phyloP scores from a whole-genome alignment of 73 alveolate genomes.

The Paramecium octaurelia region DNA sequence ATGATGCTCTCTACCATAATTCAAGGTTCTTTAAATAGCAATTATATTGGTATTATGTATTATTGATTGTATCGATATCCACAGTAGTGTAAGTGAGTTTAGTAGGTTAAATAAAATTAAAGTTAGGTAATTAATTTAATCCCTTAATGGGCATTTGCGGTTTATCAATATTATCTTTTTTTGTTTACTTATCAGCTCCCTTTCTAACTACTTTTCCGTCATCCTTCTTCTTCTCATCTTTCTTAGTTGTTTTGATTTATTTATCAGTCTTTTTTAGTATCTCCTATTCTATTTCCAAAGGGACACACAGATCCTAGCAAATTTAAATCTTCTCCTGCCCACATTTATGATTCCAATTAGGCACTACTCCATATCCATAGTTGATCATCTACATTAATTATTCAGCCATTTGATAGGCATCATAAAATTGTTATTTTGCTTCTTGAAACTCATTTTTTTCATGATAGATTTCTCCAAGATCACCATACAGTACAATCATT shows the following conservation, averaged over 20 bases:
- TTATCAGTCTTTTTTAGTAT: constrained; percentile 46
- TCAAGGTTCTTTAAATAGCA: constrained; percentile 46
- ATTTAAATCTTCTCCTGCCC: background rate
- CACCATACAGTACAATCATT: background rate
- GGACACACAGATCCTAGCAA: constrained; percentile 19
- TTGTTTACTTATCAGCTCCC: constrained; percentile 51
- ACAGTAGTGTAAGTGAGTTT: constrained; percentile 48
- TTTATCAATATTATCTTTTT: constrained; percentile 30
- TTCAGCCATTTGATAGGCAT: constrained; percentile 1
- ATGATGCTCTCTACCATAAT: constrained; percentile 52
- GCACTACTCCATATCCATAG: constrained; percentile 28
- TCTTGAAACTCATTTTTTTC: background rate
- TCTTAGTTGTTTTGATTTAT: constrained; percentile 26
- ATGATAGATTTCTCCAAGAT: background rate
- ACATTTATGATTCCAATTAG: constrained; percentile 26
- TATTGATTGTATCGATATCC: constrained; percentile 44
- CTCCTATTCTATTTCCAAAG: constrained; percentile 49
- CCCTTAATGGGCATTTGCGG: background rate
- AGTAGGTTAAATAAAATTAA: constrained; percentile 16
- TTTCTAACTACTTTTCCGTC: constrained; percentile 53
- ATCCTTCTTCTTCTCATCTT: constrained; percentile 54
- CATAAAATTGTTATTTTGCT: constrained; percentile 7
- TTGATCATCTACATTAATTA: background rate
- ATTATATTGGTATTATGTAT: constrained; percentile 40
- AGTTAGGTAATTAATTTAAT: background rate